Base-by-base conservation (phyloP, 257 asterid species). In the Echites panduratus region DNA sequence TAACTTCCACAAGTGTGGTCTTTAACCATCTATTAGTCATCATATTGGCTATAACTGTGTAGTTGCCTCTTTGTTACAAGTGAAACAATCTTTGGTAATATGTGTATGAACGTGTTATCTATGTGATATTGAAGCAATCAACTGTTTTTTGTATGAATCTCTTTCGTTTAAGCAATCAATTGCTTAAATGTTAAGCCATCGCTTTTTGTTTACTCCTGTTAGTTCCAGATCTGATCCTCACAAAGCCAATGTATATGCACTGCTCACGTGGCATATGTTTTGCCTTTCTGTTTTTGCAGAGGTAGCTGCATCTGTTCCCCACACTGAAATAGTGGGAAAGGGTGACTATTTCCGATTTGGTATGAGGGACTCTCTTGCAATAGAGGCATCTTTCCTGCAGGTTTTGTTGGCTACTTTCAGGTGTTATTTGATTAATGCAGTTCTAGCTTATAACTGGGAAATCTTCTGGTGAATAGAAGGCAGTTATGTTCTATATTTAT, bases 351-450 rank as follows among this genome's bases (percentile, higher is more conserved):
- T 95, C 80, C 88, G 99, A 66, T 95, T 95, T 80, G 96, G 97
- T 69, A 85, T 95, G 96, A 84, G 99, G 84, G 99, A 95, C 78
- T 95, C 99, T 71, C 95, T 95, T 79, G 99, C 99, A 11, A 87
- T 95, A 45, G 99, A 95, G 79, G 98, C 99, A 75, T 85, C 95
- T 50, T 95, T 92, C 78, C 83, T 95, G 89, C 97, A 94, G 97
- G 98, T 93, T 70, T 45, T 66, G 66, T 66, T 76, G 54, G 43
- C 69, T 73, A 10, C 68, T 68, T 76, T 48, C 54, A 47, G 16
- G 5, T 61, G 3, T 27, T 71, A 7, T 49, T 70, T 52, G 47
- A 47, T 69, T 29, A 11, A 35, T 40, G 35, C 29, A 22, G 16
- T 16, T 44, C 44, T 29, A 45, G 12, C 27, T 52, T 11, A 11